Base-by-base conservation (phyloP, 2,329 filamentous ascomycete genomes). In the Diaporthe velutina region DNA sequence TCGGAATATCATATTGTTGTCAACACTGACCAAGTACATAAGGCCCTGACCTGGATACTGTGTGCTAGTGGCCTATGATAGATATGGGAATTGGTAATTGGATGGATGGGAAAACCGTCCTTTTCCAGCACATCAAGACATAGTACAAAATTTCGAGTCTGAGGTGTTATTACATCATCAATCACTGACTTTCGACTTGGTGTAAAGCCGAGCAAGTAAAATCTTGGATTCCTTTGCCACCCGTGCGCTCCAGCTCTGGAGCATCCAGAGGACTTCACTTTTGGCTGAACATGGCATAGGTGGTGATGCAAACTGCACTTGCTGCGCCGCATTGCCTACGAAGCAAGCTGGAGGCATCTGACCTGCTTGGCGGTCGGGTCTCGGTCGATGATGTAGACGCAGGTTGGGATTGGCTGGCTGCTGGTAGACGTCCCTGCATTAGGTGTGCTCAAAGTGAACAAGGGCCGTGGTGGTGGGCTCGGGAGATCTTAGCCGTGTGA, bases 361-460 rank as follows among this genome's bases (percentile, higher is more conserved):
- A 28, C 15, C 30, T 66, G 40, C 25, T 64, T 30, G 60, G 60
- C 60, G n/a, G 6, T 64, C 40, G 60, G 40, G 12, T 48, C 40
- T 50, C 22, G 42, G 61, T 35, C 13, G 42, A 35, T 67, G 61
- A 67, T 38, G 42, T 35, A 33, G 25, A 33, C 3, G 52, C 28
- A 40, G 45, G 45, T 30, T 38, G 48, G 40, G 50, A 38, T 42
- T 70, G 50, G 35, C 40, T 54, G 45, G 33, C 66, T 42, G 33
- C 7, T 9, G 33, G 42, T 22, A 15, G 30, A 17, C 19, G 58
- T 64, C 70, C 70, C 57, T 72, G 57, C 70, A 71, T 61, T 45
- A 60, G 25, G 22, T 38, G 67, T n/a, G 38, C 61, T 66, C 28
- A 30, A 52, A n/a, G 35, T 28, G 33, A 67, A 17, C 25, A 8